Evolutionary conservation across 169 alveolate genomes (phyloP), one percentile per base, ranked within the genome.

Genomic region (Babesia caballi): DNA sequence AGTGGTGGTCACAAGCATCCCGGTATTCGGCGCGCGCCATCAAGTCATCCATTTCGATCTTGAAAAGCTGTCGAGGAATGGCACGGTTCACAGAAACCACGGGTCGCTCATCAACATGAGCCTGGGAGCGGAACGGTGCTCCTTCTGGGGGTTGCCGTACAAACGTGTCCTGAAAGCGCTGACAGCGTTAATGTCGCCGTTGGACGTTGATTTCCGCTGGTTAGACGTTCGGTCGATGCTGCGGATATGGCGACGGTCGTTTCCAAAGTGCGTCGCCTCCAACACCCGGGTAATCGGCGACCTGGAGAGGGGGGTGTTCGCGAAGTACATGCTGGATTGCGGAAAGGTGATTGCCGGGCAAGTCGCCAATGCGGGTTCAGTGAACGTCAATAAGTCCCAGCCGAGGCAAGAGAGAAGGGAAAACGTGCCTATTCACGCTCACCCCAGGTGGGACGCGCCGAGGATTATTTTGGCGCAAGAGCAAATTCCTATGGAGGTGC

Each of bases 1-100:
- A 21, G 46, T 71, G 14, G 41, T 71, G 27, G 54, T 71, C 11
- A 40, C 83, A 17, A 17, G 0, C 38, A 0, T 2, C 8, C 9
- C 8, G 19, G 4, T 56, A 7, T 19, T 14, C 3, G 68, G 66
- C 9, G 78, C 69, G 3, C 49, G 46, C 1, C 85, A 75, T 30
- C 52, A 65, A 5, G 50, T 75, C 17, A 60, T 19, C 46, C 56
- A 58, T 14, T 56, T 14, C 28, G 15, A 46, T 8, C 3, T 25
- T 14, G 56, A 47, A 1, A 3, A 3, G 0, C 6, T 14, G 28
- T 25, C 8, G 30, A 33, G 30, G 27, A n/a, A 5, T 12, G 30
- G 1, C 0, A 53, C 51, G 2, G 19, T 19, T n/a, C 9, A 30
- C 15, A n/a, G 38, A 25, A 5, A 52, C 8, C 61, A n/a, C 11